Evolutionary conservation across 2,329 filamentous ascomycete species (phyloP), one percentile per base, ranked within the genome.

Genomic region (Epichloe elymi): DNA sequence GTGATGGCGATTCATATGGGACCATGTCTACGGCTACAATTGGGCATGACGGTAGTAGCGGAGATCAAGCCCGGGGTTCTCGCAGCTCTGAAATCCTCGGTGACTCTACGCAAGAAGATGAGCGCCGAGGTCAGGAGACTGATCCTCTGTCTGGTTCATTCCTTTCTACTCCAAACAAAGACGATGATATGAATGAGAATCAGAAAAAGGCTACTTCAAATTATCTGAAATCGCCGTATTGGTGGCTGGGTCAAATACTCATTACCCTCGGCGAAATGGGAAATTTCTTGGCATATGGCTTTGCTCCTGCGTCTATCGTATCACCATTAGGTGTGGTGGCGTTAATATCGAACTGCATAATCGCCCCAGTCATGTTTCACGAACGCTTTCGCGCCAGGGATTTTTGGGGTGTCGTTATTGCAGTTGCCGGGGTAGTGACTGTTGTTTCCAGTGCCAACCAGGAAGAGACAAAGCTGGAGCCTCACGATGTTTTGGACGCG

Each of bases 281-380:
- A 48, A 98, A 98, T 66, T 98, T 98, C 63, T 72, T 98, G 56
- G 93, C 93, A 0, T 98, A 98, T 63, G 93, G 93, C 23, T 98
- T 98, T 65, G 93, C 93, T 33, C 93, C 93, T 3, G 93, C 93
- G 7, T 97, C 93, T 14, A 96, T 98, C 60, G 93, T 98, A 41
- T 96, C 90, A 36, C 93, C 93, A 0, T 74, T 98, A 5, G 93
- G 93, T 10, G 93, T 98, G n/a, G 93, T 98, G 12, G 93, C 93
- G 2, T 74, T 98, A 55, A 83, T 98, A 44, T 95, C 90, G 43
- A 98, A 98, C 69, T 98, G 93, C 67, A 80, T 98, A 54, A 95
- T 98, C 63, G 93, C 93, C 2, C 93, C 93, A 0, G 82, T 93
- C 55, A 83, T 98, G 74, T 83, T 98, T 57, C 90, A 95, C 63